Conservation (phyloP, 2,329 filamentous ascomycete species). For the Pseudocercospora macadamiae region DNA sequence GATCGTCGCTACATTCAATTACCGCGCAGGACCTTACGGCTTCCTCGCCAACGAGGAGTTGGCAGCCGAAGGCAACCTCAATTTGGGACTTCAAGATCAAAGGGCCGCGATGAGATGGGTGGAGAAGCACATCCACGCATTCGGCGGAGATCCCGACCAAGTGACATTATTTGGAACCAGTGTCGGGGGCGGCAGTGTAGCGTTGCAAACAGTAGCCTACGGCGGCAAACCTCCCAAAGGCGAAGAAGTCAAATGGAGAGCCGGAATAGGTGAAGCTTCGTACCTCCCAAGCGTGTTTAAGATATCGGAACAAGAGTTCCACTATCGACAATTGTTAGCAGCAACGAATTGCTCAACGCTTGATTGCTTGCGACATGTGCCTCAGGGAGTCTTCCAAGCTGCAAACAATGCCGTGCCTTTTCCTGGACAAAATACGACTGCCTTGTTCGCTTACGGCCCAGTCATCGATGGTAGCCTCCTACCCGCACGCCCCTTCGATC, state of each 20-base stretch:
- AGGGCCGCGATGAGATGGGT: conserved; percentile 39
- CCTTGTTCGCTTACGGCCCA: conserved; percentile 53
- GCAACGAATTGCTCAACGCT: conserved; percentile 52
- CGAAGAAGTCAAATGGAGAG: conserved; percentile 51
- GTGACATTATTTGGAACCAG: conserved; percentile 57
- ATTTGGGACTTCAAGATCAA: conserved; percentile 35
- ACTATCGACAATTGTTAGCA: conserved; percentile 51
- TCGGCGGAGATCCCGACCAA: conserved; percentile 27
- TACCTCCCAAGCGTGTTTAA: conserved; percentile 50
- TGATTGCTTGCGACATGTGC: conserved; percentile 50
- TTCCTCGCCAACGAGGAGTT: conserved; percentile 57
- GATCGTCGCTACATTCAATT: conserved; percentile 72
- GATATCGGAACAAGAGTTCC: conserved; percentile 49
- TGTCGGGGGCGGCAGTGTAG: conserved; percentile 65
- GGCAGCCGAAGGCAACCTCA: conserved; percentile 36
- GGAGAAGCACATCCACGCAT: conserved; percentile 23
- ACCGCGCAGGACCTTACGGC: conserved; percentile 71
- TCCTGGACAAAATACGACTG: conserved; percentile 43
- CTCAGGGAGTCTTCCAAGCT: conserved; percentile 45
- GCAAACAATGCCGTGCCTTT: conserved; percentile 47
- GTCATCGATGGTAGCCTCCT: conserved; percentile 52
- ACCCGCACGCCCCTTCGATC: conserved; percentile 48
- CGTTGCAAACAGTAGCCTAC: conserved; percentile 60
- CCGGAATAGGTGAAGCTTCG: conserved; percentile 53
- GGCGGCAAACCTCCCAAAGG: conserved; percentile 37